Evolutionary conservation across 1,284 basidiomycete species (phyloP).

Genomic region (Pseudozyma tsukubaensis): DNA sequence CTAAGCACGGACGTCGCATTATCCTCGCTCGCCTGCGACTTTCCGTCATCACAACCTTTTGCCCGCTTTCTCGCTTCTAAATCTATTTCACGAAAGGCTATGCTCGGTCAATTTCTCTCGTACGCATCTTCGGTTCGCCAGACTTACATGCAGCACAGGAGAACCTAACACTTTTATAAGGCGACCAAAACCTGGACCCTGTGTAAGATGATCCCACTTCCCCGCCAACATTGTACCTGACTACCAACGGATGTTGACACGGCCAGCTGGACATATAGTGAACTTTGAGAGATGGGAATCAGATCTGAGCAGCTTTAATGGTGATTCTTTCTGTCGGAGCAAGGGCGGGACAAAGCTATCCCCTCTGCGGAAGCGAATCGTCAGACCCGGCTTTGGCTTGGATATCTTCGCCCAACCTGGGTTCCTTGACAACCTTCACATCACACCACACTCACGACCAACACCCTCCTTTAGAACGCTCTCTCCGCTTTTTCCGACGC

Average conservation of each 20-base stretch:
- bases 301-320: no score
- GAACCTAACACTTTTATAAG: no score
- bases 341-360: not conserved
- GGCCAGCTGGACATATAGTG: no score
- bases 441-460: not conserved
- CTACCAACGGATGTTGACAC: no score
- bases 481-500: no score
- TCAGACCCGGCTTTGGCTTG: not conserved
- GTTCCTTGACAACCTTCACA: not conserved
- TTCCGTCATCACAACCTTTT: slow-evolving; percentile 31
- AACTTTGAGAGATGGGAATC: no score
- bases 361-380: not conserved
- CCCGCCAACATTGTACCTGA: no score
- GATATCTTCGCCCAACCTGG: not conserved
- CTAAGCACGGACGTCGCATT: slow-evolving; percentile 15
- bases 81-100: not conserved
- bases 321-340: no score
- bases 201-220: no score
- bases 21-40: slow-evolving; percentile 14
- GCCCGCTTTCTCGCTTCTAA: not conserved
- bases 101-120: slow-evolving; percentile 11
- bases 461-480: not conserved
- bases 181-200: no score
- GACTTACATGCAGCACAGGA: no score
- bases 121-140: slow-evolving; percentile 5